Conservation (phyloP, 805 yeast species). For the Lachancea fermentati region DNA sequence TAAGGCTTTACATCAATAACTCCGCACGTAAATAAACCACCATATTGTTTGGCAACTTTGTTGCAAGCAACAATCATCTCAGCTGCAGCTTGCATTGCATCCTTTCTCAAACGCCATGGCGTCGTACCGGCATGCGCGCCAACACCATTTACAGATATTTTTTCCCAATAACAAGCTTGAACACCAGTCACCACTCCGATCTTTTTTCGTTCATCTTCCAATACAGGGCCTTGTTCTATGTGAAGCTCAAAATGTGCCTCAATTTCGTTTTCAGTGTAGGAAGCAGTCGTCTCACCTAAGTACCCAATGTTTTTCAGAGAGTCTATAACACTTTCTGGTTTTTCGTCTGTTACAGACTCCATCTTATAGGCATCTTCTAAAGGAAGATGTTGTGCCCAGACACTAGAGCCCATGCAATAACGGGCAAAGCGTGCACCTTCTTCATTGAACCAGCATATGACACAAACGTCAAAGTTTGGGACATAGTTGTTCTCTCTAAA, state of each 20-base stretch:
- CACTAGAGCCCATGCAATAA: slow-evolving; percentile 56
- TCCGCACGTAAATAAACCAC: slow-evolving; percentile 54
- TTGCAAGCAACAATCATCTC: slow-evolving; percentile 49
- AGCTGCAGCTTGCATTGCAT: slow-evolving; percentile 53
- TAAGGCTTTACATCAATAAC: slow-evolving; percentile 49
- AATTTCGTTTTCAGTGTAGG: slow-evolving; percentile 44
- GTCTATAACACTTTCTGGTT: slow-evolving; percentile 41
- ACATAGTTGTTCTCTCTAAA: slow-evolving; percentile 49
- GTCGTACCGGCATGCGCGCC: slow-evolving; percentile 73
- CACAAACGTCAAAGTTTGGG: slow-evolving; percentile 58
- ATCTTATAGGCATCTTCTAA: slow-evolving; percentile 44
- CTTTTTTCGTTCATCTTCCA: slow-evolving; percentile 46
- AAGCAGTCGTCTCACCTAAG: slow-evolving; percentile 43
- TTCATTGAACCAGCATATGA: slow-evolving; percentile 65
- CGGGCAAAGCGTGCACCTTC: slow-evolving; percentile 70
- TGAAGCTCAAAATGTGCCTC: slow-evolving; percentile 67
- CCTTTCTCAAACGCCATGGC: slow-evolving; percentile 51
- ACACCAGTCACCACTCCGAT: slow-evolving; percentile 63
- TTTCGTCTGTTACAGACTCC: slow-evolving; percentile 46
- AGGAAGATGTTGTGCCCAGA: slow-evolving; percentile 49
- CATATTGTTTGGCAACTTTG: slow-evolving; percentile 43
- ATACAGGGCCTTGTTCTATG: slow-evolving; percentile 67
- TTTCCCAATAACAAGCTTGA: slow-evolving; percentile 59
- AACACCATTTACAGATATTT: slow-evolving; percentile 47
- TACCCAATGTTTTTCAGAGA: slow-evolving; percentile 59